These are phyloP conservation scores for Nyssa sinensis DNA, from an alignment of 148 eudicot genomes.

Conservation along the genomic window DNA sequence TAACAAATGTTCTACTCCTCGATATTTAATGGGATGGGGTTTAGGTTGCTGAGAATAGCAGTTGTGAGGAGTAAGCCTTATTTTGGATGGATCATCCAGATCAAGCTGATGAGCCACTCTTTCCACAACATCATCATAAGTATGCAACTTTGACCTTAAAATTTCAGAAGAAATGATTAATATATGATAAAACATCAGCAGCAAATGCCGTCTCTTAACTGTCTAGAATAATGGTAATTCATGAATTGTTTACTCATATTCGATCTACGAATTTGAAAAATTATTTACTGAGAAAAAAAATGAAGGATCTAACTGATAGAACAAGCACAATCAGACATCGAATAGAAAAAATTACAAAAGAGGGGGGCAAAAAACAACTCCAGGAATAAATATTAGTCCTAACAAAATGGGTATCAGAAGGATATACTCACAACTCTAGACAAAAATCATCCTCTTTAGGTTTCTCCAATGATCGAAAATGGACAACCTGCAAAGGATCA, in stretches of 20 bases:
- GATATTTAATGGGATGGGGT: too few relatives aligned
- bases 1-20: too few relatives aligned
- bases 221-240: neutral
- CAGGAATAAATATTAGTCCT: too few relatives aligned
- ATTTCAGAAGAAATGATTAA: slow-evolving; percentile 12
- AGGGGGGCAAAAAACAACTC: too few relatives aligned
- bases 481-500: slow-evolving; percentile 56
- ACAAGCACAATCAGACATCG: too few relatives aligned
- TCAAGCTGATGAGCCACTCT: slow-evolving; percentile 27
- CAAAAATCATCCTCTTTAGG: slow-evolving; percentile 90
- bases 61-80: slow-evolving; percentile 27
- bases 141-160: slow-evolving; percentile 67
- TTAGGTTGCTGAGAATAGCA: slow-evolving; percentile 13
- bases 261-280: too few relatives aligned
- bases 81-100: slow-evolving; percentile 28
- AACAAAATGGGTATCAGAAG: too few relatives aligned
- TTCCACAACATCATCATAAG: slow-evolving; percentile 81
- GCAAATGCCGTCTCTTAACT: neutral
- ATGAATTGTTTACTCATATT: too few relatives aligned
- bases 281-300: too few relatives aligned
- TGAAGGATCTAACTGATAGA: too few relatives aligned
- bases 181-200: neutral
- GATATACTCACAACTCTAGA: slow-evolving; percentile 71
- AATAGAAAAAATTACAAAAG: too few relatives aligned
- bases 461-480: slow-evolving; percentile 71